Percentiles rank a stretch among this genome's conserved stretches.
Conservation (phyloP, 2,329 filamentous ascomycete species). For the Whalleya microplaca region DNA sequence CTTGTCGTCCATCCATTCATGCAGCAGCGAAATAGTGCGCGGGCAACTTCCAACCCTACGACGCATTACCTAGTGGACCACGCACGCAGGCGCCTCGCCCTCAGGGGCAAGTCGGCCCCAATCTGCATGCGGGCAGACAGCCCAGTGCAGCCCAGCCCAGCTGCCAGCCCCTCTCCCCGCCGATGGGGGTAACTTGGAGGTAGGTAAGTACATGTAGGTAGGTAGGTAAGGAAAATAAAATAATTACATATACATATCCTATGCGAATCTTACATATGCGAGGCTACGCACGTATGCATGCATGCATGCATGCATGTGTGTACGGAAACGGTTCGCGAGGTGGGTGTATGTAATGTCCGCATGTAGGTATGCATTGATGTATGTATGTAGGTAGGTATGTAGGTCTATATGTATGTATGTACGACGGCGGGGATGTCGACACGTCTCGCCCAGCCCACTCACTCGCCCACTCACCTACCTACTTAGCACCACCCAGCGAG, state of each 20-base stretch:
- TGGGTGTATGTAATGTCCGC: background rate
- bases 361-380: background rate
- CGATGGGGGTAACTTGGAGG: too few species aligned
- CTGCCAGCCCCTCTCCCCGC: too few species aligned
- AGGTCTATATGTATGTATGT: background rate
- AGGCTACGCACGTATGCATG: background rate
- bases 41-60: too few species aligned
- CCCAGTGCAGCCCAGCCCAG: too few species aligned
- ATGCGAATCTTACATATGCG: background rate
- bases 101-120: background rate
- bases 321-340: too few species aligned
- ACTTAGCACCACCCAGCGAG: too few species aligned
- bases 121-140: background rate
- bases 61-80: too few species aligned
- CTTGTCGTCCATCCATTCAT: background rate
- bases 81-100: background rate
- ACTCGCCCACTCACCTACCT: background rate
- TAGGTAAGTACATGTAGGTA: background rate
- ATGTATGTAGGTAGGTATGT: background rate
- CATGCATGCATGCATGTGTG: background rate
- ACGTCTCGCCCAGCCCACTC: too few species aligned
- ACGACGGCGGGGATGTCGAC: too few species aligned
- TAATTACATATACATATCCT: background rate
- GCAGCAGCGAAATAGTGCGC: too few species aligned
- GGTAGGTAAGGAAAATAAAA: background rate